phyloP scores from a whole-genome alignment of 2,329 filamentous ascomycete genomes.

The Fusarium protoensiforme region DNA sequence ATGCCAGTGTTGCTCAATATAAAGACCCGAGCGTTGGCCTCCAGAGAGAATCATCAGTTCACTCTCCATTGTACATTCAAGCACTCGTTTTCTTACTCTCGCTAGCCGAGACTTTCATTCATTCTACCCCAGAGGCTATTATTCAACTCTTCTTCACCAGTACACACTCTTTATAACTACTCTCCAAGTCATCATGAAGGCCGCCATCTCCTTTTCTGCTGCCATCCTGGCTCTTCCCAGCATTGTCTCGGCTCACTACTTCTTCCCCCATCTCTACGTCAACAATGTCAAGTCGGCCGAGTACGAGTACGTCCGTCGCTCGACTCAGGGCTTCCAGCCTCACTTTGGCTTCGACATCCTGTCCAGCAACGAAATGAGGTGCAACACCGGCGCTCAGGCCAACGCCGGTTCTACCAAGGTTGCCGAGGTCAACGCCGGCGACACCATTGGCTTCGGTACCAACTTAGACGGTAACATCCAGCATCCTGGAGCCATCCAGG shows the following conservation, averaged over 20 bases:
- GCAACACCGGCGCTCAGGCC: constrained; percentile 5
- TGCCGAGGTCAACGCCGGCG: not conserved
- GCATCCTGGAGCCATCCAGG: constrained; percentile 8
- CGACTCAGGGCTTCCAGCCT: constrained; percentile 1
- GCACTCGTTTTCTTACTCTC: not conserved
- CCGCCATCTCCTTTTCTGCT: not conserved
- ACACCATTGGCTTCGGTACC: not conserved
- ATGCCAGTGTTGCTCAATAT: not conserved
- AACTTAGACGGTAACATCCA: not conserved
- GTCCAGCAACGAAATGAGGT: constrained; percentile 7
- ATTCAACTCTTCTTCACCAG: not conserved
- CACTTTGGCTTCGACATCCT: constrained; percentile 7
- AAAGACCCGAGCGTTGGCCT: not conserved
- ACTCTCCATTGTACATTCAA: not conserved
- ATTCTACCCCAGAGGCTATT: not conserved
- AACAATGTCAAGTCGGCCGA: not conserved
- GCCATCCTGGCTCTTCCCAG: not conserved
- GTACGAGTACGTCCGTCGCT: not conserved
- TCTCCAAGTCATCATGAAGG: not conserved
- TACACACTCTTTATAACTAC: not conserved
- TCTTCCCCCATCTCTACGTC: not conserved
- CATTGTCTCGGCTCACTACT: not conserved
- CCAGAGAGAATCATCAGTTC: not conserved
- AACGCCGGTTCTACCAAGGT: constrained; percentile 5
- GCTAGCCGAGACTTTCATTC: not conserved